Percentiles rank a stretch among this genome's conserved stretches.
Conservation (phyloP, 805 yeast species). For the Dipodascopsis tothii region DNA sequence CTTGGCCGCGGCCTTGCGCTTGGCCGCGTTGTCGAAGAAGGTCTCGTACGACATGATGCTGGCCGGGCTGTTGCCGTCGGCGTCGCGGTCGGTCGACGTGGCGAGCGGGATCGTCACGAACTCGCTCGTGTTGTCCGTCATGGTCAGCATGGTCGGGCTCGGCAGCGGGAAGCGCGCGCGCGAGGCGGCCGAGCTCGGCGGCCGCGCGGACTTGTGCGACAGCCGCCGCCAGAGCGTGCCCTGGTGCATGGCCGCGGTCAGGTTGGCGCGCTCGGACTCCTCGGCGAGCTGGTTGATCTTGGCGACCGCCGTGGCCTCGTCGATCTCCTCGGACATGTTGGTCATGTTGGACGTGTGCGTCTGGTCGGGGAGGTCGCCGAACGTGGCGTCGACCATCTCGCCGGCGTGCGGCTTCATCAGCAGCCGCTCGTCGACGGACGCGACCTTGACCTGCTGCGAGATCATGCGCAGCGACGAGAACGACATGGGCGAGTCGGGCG, state of each 20-base stretch:
- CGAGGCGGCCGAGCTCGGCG: background rate
- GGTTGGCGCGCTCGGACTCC: background rate
- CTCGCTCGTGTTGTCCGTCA: conserved; percentile 5
- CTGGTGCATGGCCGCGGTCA: background rate
- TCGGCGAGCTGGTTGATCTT: background rate
- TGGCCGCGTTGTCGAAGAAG: background rate
- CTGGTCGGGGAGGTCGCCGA: background rate
- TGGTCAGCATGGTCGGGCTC: conserved; percentile 12
- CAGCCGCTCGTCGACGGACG: background rate
- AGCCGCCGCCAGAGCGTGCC: conserved; percentile 3
- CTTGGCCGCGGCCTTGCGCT: background rate
- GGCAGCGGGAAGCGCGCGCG: conserved; percentile 6
- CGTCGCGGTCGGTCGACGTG: background rate
- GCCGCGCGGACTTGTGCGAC: conserved; percentile 3
- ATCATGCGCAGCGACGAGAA: background rate
- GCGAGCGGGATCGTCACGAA: conserved; percentile 14
- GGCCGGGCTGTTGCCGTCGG: background rate
- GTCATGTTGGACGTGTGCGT: background rate
- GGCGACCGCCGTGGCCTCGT: background rate
- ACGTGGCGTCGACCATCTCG: too few relatives aligned
- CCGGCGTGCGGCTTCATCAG: background rate
- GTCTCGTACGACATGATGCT: background rate
- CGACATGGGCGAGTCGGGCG: background rate
- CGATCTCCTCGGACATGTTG: background rate
- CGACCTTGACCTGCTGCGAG: background rate